Evolutionary conservation across 352 stramenopile species (phyloP).

Genomic region (Globisporangium abappressorium): DNA sequence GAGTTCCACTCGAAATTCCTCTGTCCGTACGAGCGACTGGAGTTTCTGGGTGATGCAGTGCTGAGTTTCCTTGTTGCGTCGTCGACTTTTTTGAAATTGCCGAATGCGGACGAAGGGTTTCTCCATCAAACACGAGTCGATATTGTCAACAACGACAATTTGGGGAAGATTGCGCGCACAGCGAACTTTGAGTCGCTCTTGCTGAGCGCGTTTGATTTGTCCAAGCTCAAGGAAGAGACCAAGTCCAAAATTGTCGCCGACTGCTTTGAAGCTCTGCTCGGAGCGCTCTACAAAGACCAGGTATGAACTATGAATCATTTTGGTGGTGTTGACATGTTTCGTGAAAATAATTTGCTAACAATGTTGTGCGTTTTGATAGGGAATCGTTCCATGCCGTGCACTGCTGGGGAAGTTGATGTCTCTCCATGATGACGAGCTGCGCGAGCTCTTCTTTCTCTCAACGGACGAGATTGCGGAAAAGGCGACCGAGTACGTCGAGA

Average conservation of each 20-base stretch:
- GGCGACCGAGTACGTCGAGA: conserved; percentile 44
- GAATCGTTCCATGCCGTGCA: conserved; percentile 60
- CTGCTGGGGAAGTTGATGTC: conserved; percentile 63
- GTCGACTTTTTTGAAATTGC: conserved; percentile 76
- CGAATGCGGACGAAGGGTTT: conserved; percentile 58
- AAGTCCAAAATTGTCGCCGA: conserved; percentile 80
- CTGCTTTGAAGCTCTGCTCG: conserved; percentile 79
- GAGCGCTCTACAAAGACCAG: conserved; percentile 81
- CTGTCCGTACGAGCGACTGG: conserved; percentile 80
- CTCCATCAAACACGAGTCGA: conserved; percentile 70
- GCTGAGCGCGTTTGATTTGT: conserved; percentile 66
- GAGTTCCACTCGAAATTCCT: conserved; percentile 75
- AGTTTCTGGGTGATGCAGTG: conserved; percentile 83
- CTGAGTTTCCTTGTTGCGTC: conserved; percentile 83
- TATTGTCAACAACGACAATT: conserved; percentile 72
- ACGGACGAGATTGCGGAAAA: conserved; percentile 46
- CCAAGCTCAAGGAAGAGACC: conserved; percentile 42
- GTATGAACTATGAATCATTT: conserved; percentile 8
- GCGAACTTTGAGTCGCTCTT: conserved; percentile 77
- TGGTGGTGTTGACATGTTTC: neutral
- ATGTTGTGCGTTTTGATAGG: conserved; percentile 12
- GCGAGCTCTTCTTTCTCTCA: conserved; percentile 58
- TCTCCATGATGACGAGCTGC: conserved; percentile 49
- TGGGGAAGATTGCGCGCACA: conserved; percentile 72
- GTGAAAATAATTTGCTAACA: neutral